A percentile compares a stretch with the other conserved stretches of the same genome.
Evolutionary conservation across 225 moss, liverwort and hornwort genomes (phyloP).

Genomic region (Thuidium tamariscinum): DNA sequence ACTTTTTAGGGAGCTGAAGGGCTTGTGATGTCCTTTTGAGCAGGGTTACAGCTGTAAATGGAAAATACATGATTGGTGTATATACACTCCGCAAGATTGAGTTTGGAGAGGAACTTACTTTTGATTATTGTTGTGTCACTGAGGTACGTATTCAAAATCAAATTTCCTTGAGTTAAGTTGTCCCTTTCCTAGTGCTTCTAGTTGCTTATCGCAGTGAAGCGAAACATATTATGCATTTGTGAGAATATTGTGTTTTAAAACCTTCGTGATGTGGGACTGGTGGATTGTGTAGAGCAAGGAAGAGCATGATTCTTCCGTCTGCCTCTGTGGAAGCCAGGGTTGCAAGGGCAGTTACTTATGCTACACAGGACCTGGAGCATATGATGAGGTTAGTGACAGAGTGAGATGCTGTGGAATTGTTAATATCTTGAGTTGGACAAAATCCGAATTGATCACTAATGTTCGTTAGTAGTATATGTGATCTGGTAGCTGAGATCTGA

Average conservation of each 20-base stretch:
- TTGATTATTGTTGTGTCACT: conserved; percentile 96
- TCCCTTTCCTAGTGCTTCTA: not conserved
- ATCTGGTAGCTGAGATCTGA: not conserved
- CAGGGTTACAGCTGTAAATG: conserved; percentile 95
- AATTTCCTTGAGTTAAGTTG: not conserved
- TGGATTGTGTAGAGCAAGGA: conserved; percentile 79
- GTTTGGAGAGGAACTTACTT: conserved; percentile 93
- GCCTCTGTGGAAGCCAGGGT: conserved; percentile 96
- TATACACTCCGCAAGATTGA: conserved; percentile 94
- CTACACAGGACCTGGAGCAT: conserved; percentile 91
- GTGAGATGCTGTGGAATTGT: not conserved
- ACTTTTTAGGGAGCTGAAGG: not conserved
- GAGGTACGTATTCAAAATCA: conserved; percentile 47
- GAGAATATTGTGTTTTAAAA: not conserved
- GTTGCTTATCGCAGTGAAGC: not conserved
- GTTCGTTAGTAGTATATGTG: not conserved
- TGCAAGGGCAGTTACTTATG: conserved; percentile 95
- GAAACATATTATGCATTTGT: not conserved
- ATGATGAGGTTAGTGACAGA: conserved; percentile 65
- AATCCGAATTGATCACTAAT: not conserved
- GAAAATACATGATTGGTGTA: conserved; percentile 92
- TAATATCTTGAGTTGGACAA: not conserved
- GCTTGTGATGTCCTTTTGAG: not conserved
- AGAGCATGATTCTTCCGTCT: conserved; percentile 96
- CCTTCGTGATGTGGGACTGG: not conserved